Base-by-base conservation (phyloP, 768 basidiomycete genomes). In the Crepidotus variabilis region DNA sequence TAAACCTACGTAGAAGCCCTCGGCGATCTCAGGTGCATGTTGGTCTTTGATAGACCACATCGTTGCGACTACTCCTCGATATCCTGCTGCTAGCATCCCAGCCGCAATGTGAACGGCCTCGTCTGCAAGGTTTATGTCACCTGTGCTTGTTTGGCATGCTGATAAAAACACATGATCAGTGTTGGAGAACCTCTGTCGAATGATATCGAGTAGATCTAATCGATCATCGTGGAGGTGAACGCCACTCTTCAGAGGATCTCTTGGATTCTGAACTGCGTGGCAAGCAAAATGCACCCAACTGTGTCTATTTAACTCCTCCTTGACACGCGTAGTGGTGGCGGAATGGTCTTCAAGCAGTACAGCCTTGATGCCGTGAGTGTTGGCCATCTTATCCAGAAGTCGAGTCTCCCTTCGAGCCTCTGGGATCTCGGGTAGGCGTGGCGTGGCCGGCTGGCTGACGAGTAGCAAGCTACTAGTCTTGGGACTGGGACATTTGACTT, bases 31-130 rank as follows among this genome's bases (percentile, higher is more conserved):
- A 18, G 53, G 53, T 7, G 45, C 53, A 33, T 46, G 35, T 20
- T 21, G 8, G 32, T 54, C 53, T 33, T 33, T 47, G 45, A 54
- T 54, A 20, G 53, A 54, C 53, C 53, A 54, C 53, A 54, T 54
- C 28, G 53, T 54, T 28, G 53, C 53, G 5, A 47, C 53, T 23
- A 54, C 47, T 14, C 53, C 47, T 18, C 53, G 24, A 54, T 47
- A 54, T 18, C 53, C 66, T 14, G 63, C 55, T 50, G 72, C 57
- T 14, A 54, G 33, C 74, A 76, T 75, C 6, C 74, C 75, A 1
- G 73, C 73, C 0, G 75, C 71, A 2, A 77, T 56, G 64, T 76
- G 73, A 2, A 76, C 64, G 0, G 68, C 69, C 50, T 78, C 76
- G 6, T 74, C 68, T 0, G 68, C 51, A 2, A 71, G 56, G 24